Evolutionary conservation across 805 yeast genomes (phyloP).

Genomic region (Cyberlindnera mississippiensis): DNA sequence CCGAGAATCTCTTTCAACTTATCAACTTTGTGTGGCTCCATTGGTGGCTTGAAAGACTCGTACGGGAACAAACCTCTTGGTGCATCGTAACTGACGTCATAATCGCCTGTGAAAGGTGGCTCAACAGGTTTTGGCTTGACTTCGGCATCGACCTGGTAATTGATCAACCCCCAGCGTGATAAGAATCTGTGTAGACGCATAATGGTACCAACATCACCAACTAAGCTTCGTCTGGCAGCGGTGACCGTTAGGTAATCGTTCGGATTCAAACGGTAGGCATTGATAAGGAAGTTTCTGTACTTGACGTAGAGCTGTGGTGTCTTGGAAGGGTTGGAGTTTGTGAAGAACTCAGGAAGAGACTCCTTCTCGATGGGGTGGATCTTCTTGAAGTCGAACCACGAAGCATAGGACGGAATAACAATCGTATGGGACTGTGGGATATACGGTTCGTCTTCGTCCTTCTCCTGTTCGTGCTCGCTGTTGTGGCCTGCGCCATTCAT

Average conservation of each 20-base stretch:
- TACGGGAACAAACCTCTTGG: constrained; percentile 93
- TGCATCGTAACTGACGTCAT: constrained; percentile 74
- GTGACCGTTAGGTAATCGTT: constrained; percentile 86
- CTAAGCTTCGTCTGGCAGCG: constrained; percentile 84
- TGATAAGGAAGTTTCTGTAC: constrained; percentile 85
- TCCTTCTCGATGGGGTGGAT: constrained; percentile 77
- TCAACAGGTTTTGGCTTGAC: constrained; percentile 64
- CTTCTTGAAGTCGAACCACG: constrained; percentile 76
- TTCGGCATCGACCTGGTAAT: constrained; percentile 85
- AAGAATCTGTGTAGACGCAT: constrained; percentile 80
- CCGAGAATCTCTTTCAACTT: constrained; percentile 36
- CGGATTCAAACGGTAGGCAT: constrained; percentile 84
- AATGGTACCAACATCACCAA: constrained; percentile 88
- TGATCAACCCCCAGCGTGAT: constrained; percentile 89
- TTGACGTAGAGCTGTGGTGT: constrained; percentile 77
- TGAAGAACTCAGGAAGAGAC: constrained; percentile 85
- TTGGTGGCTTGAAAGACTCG: constrained; percentile 69
- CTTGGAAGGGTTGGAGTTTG: constrained; percentile 64
- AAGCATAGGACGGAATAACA: constrained; percentile 80
- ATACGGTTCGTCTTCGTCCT: constrained; percentile 21
- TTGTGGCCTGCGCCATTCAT: constrained; percentile 3
- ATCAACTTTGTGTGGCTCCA: constrained; percentile 40
- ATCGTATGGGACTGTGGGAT: constrained; percentile 74
- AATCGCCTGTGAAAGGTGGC: constrained; percentile 75
- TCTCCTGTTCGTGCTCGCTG: constrained; percentile 2